These are phyloP conservation scores for Tylopilus rubrobrunneus DNA, from an alignment of 768 basidiomycete genomes.

Conservation along the genomic window DNA sequence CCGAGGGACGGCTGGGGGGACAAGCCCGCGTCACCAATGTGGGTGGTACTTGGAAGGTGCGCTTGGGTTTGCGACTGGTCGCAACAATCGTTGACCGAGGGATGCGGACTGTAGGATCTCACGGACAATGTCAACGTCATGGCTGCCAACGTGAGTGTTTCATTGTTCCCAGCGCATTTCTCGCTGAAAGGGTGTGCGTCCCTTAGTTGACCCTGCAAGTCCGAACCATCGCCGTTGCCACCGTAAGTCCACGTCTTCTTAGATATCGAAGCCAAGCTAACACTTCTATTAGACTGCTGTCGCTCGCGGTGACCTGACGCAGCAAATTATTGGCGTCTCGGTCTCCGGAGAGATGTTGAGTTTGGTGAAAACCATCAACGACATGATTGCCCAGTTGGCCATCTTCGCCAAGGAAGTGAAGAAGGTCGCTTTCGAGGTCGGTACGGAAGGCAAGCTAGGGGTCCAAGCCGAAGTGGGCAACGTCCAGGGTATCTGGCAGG, in stretches of 20 bases:
- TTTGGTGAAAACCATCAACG: constrained; percentile 96
- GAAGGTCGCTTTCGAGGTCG: constrained; percentile 95
- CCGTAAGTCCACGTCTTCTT: constrained; percentile 45
- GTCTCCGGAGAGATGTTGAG: constrained; percentile 95
- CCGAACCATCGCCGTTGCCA: constrained; percentile 88
- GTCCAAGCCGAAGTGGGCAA: constrained; percentile 97
- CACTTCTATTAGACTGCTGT: constrained; percentile 69
- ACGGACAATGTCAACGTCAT: constrained; percentile 96
- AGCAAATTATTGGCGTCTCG: constrained; percentile 89
- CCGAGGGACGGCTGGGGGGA: constrained; percentile 91
- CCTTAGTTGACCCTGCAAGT: constrained; percentile 85
- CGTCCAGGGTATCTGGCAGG: constrained; percentile 97
- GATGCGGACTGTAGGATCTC: constrained; percentile 50
- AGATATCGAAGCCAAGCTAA: neutral
- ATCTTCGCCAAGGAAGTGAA: constrained; percentile 81
- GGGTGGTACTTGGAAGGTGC: constrained; percentile 90
- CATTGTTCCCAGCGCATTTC: neutral
- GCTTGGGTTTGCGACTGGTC: neutral
- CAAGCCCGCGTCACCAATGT: constrained; percentile 93
- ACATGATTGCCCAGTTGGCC: constrained; percentile 68
- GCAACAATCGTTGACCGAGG: neutral
- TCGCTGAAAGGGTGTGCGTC: constrained; percentile 7
- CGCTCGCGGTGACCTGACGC: constrained; percentile 87
- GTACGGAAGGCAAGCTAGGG: constrained; percentile 97
- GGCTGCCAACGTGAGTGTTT: constrained; percentile 75